A percentile compares a stretch with the other conserved stretches of the same genome.
phyloP scores from a whole-genome alignment of 164 flowering plant genomes.

The Houttuynia cordata region DNA sequence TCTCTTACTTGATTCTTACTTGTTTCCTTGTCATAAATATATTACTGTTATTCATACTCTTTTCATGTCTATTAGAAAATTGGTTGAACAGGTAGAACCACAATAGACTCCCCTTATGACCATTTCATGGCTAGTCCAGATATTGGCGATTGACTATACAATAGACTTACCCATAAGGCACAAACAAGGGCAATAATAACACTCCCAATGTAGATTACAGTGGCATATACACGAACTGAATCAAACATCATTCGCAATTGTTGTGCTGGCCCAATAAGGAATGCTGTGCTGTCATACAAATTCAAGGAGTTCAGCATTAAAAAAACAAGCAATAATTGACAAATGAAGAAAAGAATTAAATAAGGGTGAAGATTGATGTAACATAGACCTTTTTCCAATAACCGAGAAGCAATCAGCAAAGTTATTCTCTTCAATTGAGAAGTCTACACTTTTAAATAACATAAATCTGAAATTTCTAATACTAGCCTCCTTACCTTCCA shows the following conservation, averaged over 20 bases:
- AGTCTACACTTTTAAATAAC: not conserved
- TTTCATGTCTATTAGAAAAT: not conserved
- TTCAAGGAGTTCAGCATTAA: not conserved
- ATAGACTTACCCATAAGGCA: slow-evolving; percentile 54
- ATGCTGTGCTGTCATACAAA: slow-evolving; percentile 70
- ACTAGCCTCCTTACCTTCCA: slow-evolving; percentile 12
- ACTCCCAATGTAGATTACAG: slow-evolving; percentile 56
- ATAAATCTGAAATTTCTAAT: not conserved
- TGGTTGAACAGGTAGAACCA: not conserved
- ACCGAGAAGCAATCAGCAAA: not conserved
- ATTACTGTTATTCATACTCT: too few species aligned
- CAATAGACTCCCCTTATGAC: not conserved
- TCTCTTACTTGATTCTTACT: too few species aligned
- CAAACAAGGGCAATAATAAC: slow-evolving; percentile 52
- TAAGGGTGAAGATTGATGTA: not conserved
- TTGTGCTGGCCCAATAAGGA: slow-evolving; percentile 57
- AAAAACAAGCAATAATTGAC: not conserved
- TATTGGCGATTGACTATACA: not conserved
- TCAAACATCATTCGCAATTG: slow-evolving; percentile 85
- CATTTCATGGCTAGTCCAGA: not conserved
- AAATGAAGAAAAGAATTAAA: not conserved
- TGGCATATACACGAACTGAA: slow-evolving; percentile 62
- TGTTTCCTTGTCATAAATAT: too few species aligned
- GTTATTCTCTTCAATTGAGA: not conserved
- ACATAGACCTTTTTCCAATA: not conserved